Conservation (phyloP, 768 basidiomycete genomes). For the Hydnomerulius pinastri region DNA sequence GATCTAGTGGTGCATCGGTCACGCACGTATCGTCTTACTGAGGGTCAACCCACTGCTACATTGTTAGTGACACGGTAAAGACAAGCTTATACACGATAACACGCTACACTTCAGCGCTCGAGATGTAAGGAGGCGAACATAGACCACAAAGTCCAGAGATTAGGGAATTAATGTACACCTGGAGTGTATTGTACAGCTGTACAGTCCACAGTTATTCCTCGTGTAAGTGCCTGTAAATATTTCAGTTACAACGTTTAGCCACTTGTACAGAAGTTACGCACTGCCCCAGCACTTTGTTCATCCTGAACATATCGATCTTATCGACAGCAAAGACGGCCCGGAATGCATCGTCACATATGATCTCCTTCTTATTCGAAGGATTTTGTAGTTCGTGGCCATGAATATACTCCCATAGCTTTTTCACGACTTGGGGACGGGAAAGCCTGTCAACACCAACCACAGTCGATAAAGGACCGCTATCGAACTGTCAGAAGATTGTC, state of each 20-base stretch:
- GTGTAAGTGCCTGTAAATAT: slow-evolving; percentile 31
- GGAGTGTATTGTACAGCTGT: slow-evolving; percentile 6
- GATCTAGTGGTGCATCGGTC: too few relatives aligned
- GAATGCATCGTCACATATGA: slow-evolving; percentile 76
- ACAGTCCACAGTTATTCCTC: slow-evolving; percentile 21
- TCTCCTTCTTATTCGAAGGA: slow-evolving; percentile 79
- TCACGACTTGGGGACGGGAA: slow-evolving; percentile 89
- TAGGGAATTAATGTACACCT: background rate
- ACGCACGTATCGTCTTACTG: too few relatives aligned
- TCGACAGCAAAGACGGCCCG: slow-evolving; percentile 77
- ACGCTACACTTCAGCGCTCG: too few relatives aligned
- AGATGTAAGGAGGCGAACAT: background rate
- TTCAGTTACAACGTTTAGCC: background rate
- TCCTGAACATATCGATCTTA: slow-evolving; percentile 90
- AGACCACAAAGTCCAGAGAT: background rate
- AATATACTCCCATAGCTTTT: slow-evolving; percentile 88
- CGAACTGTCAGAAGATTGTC: slow-evolving; percentile 7
- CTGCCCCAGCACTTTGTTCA: slow-evolving; percentile 90
- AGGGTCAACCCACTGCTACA: too few relatives aligned
- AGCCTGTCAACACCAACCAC: slow-evolving; percentile 67
- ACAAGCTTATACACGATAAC: too few relatives aligned
- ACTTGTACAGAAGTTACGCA: slow-evolving; percentile 33
- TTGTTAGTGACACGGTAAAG: too few relatives aligned
- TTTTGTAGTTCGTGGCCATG: slow-evolving; percentile 83
- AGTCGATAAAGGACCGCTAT: slow-evolving; percentile 71